These are phyloP conservation scores for Trypanosoma avium DNA, from an alignment of 208 protist genomes.

Conservation along the genomic window DNA sequence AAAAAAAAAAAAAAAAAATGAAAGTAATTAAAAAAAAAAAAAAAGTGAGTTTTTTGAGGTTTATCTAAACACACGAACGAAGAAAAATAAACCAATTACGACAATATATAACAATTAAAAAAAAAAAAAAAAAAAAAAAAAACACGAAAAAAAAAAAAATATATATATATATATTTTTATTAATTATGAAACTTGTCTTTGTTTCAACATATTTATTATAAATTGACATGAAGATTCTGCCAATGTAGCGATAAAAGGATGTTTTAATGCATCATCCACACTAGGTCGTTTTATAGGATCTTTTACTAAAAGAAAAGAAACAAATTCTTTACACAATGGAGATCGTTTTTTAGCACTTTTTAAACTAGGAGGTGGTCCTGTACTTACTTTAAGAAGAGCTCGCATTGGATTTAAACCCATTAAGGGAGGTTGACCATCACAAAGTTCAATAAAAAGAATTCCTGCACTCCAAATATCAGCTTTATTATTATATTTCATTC, in stretches of 20 bases:
- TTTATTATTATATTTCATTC: conserved; percentile 38
- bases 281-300: conserved; percentile 19
- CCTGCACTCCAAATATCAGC: conserved; percentile 72
- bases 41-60: no score
- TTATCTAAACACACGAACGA: no score
- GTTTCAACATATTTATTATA: conserved; percentile 1
- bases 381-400: conserved; percentile 23
- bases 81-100: no score
- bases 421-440: conserved; percentile 46
- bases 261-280: conserved; percentile 10
- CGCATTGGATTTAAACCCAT: conserved; percentile 30
- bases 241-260: conserved; percentile 18
- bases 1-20: no score
- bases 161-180: conserved; percentile 1
- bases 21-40: conserved; percentile 19
- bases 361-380: conserved; percentile 12
- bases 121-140: conserved; percentile 7
- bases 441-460: conserved; percentile 57
- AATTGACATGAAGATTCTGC: conserved; percentile 12
- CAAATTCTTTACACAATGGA: conserved; percentile 14
- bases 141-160: background rate
- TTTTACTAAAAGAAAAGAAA: conserved; percentile 23
- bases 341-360: conserved; percentile 9
- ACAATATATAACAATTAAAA: background rate
- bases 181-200: background rate